phyloP scores from a whole-genome alignment of 2,329 filamentous ascomycete genomes.

The Diaporthe ampelina region DNA sequence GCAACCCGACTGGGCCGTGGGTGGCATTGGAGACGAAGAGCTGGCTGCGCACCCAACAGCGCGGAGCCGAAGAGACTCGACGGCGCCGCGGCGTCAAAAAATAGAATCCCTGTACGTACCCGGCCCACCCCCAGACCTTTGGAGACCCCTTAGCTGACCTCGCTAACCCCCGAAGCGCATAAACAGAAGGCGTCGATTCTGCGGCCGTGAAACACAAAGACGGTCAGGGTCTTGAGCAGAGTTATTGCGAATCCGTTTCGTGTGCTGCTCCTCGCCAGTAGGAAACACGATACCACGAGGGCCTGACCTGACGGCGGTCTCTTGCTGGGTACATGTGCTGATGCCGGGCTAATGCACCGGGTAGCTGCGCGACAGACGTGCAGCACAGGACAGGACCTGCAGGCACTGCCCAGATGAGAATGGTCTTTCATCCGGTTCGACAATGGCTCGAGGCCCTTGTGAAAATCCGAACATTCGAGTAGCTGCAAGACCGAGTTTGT shows the following conservation, averaged over 20 bases:
- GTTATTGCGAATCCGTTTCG: constrained; percentile 29
- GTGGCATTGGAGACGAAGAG: constrained; percentile 14
- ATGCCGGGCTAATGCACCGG: constrained; percentile 37
- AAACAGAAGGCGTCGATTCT: constrained; percentile 24
- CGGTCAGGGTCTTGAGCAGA: constrained; percentile 8
- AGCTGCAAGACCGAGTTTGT: neutral
- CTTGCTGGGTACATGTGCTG: constrained; percentile 14
- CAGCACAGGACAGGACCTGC: constrained; percentile 31
- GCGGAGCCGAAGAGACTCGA: constrained; percentile 30
- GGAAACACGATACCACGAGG: constrained; percentile 1
- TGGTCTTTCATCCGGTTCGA: constrained; percentile 23
- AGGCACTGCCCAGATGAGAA: constrained; percentile 22
- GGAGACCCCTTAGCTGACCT: constrained; percentile 31
- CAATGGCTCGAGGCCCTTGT: constrained; percentile 16
- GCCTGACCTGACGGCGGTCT: neutral
- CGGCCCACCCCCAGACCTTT: constrained; percentile 23
- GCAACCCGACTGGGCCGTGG: constrained; percentile 27
- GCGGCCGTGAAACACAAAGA: constrained; percentile 35
- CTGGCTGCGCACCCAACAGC: constrained; percentile 24
- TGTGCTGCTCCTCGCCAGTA: constrained; percentile 22
- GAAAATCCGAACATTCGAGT: neutral
- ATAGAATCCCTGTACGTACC: constrained; percentile 32
- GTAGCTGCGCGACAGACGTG: constrained; percentile 38
- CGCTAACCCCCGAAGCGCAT: constrained; percentile 30
- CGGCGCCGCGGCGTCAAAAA: constrained; percentile 31